phyloP scores from a whole-genome alignment of 2,329 filamentous ascomycete species.

The Furcasterigmium furcatum region DNA sequence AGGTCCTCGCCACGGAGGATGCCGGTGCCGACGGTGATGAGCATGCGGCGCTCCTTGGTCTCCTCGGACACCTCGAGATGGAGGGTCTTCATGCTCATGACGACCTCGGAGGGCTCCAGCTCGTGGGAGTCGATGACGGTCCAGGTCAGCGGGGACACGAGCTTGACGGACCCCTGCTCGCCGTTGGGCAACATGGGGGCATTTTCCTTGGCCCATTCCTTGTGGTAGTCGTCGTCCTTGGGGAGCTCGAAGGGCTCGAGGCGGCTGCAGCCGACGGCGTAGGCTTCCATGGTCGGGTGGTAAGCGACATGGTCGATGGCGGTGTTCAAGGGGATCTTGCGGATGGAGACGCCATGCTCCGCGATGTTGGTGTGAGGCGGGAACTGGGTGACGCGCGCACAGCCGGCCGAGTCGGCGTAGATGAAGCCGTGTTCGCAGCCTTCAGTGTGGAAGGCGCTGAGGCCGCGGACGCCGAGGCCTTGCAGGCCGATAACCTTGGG shows the following conservation, averaged over 20 bases:
- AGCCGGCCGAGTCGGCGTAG: slow-evolving; percentile 71
- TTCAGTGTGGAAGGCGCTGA: slow-evolving; percentile 74
- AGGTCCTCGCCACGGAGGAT: slow-evolving; percentile 88
- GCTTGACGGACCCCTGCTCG: slow-evolving; percentile 69
- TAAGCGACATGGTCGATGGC: slow-evolving; percentile 74
- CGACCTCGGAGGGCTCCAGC: slow-evolving; percentile 70
- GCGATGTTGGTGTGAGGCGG: slow-evolving; percentile 64
- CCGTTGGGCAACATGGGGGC: slow-evolving; percentile 61
- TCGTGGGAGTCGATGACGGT: slow-evolving; percentile 72
- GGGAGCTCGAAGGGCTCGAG: slow-evolving; percentile 75
- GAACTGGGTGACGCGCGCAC: slow-evolving; percentile 70
- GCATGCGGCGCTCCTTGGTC: slow-evolving; percentile 78
- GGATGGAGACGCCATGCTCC: slow-evolving; percentile 73
- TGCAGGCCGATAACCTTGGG: slow-evolving; percentile 74
- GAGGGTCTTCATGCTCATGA: slow-evolving; percentile 79
- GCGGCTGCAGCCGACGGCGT: slow-evolving; percentile 70
- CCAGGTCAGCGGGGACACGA: slow-evolving; percentile 77
- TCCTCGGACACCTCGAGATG: slow-evolving; percentile 88
- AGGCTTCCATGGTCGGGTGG: slow-evolving; percentile 70
- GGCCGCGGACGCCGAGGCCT: slow-evolving; percentile 63
- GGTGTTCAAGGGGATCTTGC: slow-evolving; percentile 65
- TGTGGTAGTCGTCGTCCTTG: slow-evolving; percentile 80
- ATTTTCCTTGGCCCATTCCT: slow-evolving; percentile 76
- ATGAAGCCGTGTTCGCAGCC: slow-evolving; percentile 81
- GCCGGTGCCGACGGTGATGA: slow-evolving; percentile 83